These are phyloP conservation scores for Phoenix roebelenii DNA, from an alignment of 176 grass and related monocot genomes.

Conservation along the genomic window DNA sequence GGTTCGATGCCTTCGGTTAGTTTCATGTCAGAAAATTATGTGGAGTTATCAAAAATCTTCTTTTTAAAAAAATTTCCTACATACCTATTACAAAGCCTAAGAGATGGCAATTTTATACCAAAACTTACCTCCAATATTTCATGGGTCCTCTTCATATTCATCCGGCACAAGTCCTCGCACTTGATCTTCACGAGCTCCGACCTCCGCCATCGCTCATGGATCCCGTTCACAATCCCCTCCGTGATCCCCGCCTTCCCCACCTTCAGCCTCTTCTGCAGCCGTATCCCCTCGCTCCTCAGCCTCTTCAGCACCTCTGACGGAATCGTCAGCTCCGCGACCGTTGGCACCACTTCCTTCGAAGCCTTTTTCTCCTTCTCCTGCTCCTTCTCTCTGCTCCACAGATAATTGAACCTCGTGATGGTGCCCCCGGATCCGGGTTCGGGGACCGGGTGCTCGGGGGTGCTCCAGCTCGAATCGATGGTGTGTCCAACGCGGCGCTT, in stretches of 20 bases:
- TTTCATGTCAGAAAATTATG: too few relatives aligned
- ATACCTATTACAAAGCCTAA: neutral
- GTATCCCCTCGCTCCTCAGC: conserved; percentile 47
- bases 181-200: conserved; percentile 68
- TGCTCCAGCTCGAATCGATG: conserved; percentile 68
- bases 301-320: conserved; percentile 47
- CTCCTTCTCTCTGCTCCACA: conserved; percentile 28
- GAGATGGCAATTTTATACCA: neutral
- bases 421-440: conserved; percentile 14
- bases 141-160: conserved; percentile 95
- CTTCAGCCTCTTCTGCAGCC: conserved; percentile 42
- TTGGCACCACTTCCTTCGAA: conserved; percentile 22
- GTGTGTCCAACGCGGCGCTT: conserved; percentile 55
- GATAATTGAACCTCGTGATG: conserved; percentile 12
- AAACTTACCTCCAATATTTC: conserved; percentile 69
- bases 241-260: conserved; percentile 73
- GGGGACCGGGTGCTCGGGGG: conserved; percentile 24
- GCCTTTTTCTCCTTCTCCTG: neutral
- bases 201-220: conserved; percentile 81
- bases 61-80: too few relatives aligned
- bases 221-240: conserved; percentile 78
- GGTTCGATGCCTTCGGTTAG: too few relatives aligned
- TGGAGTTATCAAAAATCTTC: too few relatives aligned
- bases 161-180: conserved; percentile 67
- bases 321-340: conserved; percentile 57